Base-by-base conservation (phyloP, 306 rosid genomes). In the Gastrolobium villosum region DNA sequence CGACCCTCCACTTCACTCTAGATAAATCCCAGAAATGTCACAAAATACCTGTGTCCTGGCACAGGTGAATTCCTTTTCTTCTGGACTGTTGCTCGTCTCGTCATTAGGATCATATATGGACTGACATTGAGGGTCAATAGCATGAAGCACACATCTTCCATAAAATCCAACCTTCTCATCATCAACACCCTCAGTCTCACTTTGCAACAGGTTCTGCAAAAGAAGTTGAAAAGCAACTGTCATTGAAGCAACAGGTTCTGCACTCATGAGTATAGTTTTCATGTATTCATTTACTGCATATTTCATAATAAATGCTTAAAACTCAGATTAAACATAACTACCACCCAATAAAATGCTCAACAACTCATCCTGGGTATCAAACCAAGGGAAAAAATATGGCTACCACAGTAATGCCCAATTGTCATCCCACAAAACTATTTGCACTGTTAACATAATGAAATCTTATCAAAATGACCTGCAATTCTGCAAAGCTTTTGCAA, bases 131-230 rank as follows among this genome's bases (percentile, higher is more conserved):
- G 81, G 72, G 31, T 80, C 77, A 60, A 78, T 57, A 66, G 88
- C 88, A 88, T 90, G 96, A 83, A 79, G 87, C 52, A 44, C 66
- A 62, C 90, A 90, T 71, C 83, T 90, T 74, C 91, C 93, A 67
- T 88, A 90, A 79, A 90, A 88, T 30, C 87, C 92, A 84, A 90
- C 85, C 10, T 56, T 88, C 65, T 88, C 87, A 10, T 77, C 78
- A 67, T 87, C 83, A 75, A 62, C 78, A 26, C 91, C 96, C 82
- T 90, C 93, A 66, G 81, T 68, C 82, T 88, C 94, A 65, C 85
- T 83, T 86, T 88, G 95, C 79, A 90, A 81, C 54, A 88, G 85
- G 80, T 88, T 90, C 95, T 90, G 87, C 26, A 61, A 44, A 67
- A 79, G 45, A 74, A 37, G 14, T 41, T 45, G 30, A 62, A 6